Evolutionary conservation across 257 asterid species (phyloP), one percentile per base, ranked within the genome.

Genomic region (Primulina huaijiensis): DNA sequence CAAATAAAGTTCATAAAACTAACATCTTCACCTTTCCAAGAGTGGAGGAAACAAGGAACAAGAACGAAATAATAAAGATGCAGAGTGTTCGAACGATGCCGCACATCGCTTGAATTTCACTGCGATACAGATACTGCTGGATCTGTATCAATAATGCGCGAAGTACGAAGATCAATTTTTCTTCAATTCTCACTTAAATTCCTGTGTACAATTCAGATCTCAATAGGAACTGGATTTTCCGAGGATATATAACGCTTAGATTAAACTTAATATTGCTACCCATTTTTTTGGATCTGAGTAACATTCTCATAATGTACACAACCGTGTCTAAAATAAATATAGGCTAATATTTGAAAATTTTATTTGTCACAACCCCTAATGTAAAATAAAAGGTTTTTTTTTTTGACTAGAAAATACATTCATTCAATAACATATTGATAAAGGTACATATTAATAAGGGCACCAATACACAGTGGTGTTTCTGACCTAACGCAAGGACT

Each of bases 1-100:
- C 2, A 67, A 6, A 70, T 16, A 38, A 71, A 68, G 58, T 50
- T 27, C 61, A 61, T 43, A 35, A 27, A 71, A 57, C 21, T 33
- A 56, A 70, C 68, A 21, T 43, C 29, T 68, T 78, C 75, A 84
- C 92, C 92, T 84, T 87, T 75, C 79, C 90, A 12, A 73, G 63
- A 12, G 88, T 53, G 21, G 84, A 78, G 59, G 81, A 61, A 74
- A 75, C 80, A 64, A 84, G 78, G 74, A 79, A 74, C 65, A 72
- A 63, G 70, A 57, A 62, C 68, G 73, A 72, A 70, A 72, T 17
- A 70, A 74, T 3, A 68, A 79, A 77, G 57, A 78, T 50, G 81
- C 53, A 37, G 65, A 66, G 33, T 19, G 76, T 78, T 81, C 86
- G 79, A 72, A 68, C 80, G 43, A 64, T 74, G 77, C 83, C 74